Percentiles rank a stretch among this genome's conserved stretches.
These are phyloP conservation scores for Myrica gale DNA, from an alignment of 306 rosid genomes.

Conservation along the genomic window DNA sequence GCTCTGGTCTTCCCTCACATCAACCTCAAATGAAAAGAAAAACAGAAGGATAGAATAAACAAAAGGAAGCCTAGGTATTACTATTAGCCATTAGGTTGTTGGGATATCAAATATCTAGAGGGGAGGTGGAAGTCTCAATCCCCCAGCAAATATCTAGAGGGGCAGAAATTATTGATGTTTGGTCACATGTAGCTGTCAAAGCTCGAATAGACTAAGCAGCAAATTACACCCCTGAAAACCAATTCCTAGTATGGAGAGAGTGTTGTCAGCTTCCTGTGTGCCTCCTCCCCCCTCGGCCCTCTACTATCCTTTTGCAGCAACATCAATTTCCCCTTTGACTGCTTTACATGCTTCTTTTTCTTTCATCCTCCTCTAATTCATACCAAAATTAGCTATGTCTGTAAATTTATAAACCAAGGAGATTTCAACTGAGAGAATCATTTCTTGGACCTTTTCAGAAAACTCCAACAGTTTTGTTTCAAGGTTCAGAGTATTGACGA, in stretches of 20 bases:
- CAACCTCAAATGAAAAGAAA: background rate
- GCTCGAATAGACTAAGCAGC: background rate
- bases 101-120: background rate
- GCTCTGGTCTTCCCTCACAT: background rate
- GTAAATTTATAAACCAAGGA: too few species aligned
- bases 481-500: background rate
- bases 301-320: too few species aligned
- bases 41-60: background rate
- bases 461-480: too few species aligned
- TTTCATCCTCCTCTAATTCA: too few species aligned
- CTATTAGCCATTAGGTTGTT: background rate
- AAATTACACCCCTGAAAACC: background rate
- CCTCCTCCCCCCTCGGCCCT: too few species aligned
- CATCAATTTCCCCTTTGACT: too few species aligned
- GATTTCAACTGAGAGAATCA: too few species aligned
- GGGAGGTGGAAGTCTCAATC: background rate
- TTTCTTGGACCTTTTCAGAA: too few species aligned
- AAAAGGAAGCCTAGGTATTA: background rate
- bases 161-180: conserved; percentile 21
- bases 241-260: conserved; percentile 9
- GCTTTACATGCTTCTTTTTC: too few species aligned
- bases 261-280: background rate
- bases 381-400: too few species aligned
- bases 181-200: conserved; percentile 29
- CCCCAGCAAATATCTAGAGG: background rate